A percentile compares a stretch with the other conserved stretches of the same genome.
phyloP scores from a whole-genome alignment of 2,329 filamentous ascomycete species.

The Rhytidhysteron rufulum region DNA sequence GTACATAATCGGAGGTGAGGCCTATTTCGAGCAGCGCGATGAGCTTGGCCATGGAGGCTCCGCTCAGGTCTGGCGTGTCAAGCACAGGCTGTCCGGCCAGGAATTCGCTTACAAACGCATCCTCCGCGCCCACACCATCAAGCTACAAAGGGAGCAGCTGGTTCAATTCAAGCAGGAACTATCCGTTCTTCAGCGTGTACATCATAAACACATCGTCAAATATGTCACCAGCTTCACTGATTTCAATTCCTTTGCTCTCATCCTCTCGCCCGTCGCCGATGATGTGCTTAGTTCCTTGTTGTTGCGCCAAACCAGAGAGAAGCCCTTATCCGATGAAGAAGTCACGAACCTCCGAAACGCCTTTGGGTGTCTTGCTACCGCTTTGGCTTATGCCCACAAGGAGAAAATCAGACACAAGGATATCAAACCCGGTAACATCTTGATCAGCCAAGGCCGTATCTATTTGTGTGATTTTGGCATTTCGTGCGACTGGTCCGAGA shows the following conservation, averaged over 20 bases:
- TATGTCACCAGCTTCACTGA: slow-evolving; percentile 15
- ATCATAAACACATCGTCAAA: slow-evolving; percentile 13
- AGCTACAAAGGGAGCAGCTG: slow-evolving; percentile 12
- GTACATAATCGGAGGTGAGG: slow-evolving; percentile 7
- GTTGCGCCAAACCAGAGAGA: slow-evolving; percentile 12
- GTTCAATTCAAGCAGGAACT: slow-evolving; percentile 15
- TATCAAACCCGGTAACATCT: slow-evolving; percentile 6
- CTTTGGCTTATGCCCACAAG: slow-evolving; percentile 4
- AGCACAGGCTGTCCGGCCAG: slow-evolving; percentile 14
- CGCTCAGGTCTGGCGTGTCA: slow-evolving; percentile 12
- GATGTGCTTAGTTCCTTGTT: slow-evolving; percentile 19
- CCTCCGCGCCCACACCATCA: slow-evolving; percentile 8
- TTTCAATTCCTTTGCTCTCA: slow-evolving; percentile 14
- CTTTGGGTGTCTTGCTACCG: slow-evolving; percentile 6
- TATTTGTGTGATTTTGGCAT: slow-evolving; percentile 20
- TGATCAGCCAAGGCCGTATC: slow-evolving; percentile 3
- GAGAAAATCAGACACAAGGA: slow-evolving; percentile 5
- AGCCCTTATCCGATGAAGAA: slow-evolving; percentile 7
- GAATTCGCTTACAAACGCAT: slow-evolving; percentile 15
- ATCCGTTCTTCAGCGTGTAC: slow-evolving; percentile 10
- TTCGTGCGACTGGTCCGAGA: slow-evolving; percentile 10
- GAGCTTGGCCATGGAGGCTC: slow-evolving; percentile 13
- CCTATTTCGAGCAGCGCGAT: slow-evolving; percentile 13
- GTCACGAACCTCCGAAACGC: slow-evolving; percentile 1
- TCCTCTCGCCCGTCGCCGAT: slow-evolving; percentile 16